These are phyloP conservation scores for Cytidiella melzeri DNA, from an alignment of 768 basidiomycete genomes.

Conservation along the genomic window DNA sequence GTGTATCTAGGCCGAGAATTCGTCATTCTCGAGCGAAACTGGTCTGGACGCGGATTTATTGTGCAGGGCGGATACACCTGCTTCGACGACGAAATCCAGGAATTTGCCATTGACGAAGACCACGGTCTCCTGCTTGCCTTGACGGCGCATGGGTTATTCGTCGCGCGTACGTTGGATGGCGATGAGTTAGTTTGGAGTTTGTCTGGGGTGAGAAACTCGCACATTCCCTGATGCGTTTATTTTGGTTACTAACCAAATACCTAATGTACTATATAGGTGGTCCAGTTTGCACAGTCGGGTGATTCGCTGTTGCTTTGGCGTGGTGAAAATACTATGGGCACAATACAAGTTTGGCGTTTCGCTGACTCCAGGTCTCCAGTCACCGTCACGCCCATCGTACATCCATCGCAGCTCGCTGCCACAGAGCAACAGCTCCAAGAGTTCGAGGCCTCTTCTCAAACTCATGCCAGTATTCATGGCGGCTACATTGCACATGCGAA, in stretches of 20 bases:
- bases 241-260: no score
- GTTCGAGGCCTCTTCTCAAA: constrained; percentile 1
- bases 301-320: not conserved
- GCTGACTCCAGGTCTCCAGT: not conserved
- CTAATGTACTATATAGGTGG: not conserved
- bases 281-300: not conserved
- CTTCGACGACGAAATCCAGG: constrained; percentile 5
- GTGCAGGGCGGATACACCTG: constrained; percentile 15
- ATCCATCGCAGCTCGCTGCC: constrained; percentile 10
- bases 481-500: constrained; percentile 18
- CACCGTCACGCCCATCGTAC: constrained; percentile 8
- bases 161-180: constrained; percentile 15
- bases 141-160: no score
- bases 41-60: constrained; percentile 17
- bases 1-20: constrained; percentile 13
- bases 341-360: not conserved
- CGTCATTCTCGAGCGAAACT: constrained; percentile 13
- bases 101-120: constrained; percentile 16
- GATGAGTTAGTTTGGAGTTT: constrained; percentile 15
- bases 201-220: constrained; percentile 11
- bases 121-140: constrained; percentile 12
- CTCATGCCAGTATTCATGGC: constrained; percentile 9
- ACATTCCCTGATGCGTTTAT: no score
- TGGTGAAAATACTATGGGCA: not conserved
- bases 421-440: constrained; percentile 12